phyloP scores from a whole-genome alignment of 179 eudicot species.

The Spergularia azorica region DNA sequence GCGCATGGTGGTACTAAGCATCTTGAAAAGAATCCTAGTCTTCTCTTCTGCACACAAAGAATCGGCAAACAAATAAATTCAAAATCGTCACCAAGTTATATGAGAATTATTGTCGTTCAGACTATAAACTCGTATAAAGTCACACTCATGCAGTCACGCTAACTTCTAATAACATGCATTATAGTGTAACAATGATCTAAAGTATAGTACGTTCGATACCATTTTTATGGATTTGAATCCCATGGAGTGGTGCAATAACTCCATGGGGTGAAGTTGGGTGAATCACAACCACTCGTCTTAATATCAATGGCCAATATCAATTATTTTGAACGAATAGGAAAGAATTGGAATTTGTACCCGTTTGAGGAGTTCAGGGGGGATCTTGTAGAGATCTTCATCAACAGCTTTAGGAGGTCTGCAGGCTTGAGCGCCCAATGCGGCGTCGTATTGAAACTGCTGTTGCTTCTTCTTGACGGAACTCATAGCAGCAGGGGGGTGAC shows the following conservation, averaged over 20 bases:
- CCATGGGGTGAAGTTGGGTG: no score
- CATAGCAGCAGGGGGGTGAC: neutral
- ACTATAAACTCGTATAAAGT: no score
- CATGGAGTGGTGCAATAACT: no score
- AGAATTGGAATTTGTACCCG: slow-evolving; percentile 33
- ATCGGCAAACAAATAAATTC: neutral
- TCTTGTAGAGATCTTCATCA: slow-evolving; percentile 89
- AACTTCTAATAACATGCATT: no score
- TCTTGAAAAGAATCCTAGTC: slow-evolving; percentile 62
- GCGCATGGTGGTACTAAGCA: slow-evolving; percentile 66
- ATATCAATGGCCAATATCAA: no score
- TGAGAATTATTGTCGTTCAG: neutral
- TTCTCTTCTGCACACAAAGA: slow-evolving; percentile 46
- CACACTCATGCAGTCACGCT: no score
- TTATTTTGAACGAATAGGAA: no score
- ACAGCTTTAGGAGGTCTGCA: slow-evolving; percentile 57
- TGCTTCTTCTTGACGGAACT: slow-evolving; percentile 29
- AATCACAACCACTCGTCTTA: no score
- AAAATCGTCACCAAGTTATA: neutral
- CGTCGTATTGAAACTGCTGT: slow-evolving; percentile 31
- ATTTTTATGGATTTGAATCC: no score
- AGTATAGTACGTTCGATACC: no score
- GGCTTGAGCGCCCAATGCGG: slow-evolving; percentile 23
- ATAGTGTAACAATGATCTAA: no score
- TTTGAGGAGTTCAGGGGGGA: slow-evolving; percentile 79